Evolutionary conservation across 2,329 filamentous ascomycete genomes (phyloP).

Genomic region (Fusarium brachygibbosum): DNA sequence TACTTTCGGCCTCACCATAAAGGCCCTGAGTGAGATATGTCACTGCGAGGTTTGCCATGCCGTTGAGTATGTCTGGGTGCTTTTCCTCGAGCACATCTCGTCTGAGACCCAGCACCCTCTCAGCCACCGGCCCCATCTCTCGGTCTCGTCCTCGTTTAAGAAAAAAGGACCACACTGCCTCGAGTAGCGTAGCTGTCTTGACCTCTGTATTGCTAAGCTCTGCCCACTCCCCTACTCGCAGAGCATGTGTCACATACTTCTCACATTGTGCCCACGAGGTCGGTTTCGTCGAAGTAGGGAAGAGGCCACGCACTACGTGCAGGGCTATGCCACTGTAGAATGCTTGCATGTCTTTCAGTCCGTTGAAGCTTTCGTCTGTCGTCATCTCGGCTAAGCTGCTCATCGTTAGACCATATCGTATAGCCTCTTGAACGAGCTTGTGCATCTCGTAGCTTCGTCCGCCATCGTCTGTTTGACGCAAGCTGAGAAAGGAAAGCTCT

Average conservation of each 20-base stretch:
- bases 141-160: rapidly evolving
- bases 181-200: not conserved
- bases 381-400: not conserved
- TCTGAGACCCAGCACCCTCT: not conserved
- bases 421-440: conserved; percentile 1
- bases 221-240: not conserved
- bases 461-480: not conserved
- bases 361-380: not conserved
- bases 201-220: not conserved
- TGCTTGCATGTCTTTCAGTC: rapidly evolving
- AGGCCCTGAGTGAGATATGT: not conserved
- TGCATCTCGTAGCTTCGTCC: not conserved
- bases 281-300: rapidly evolving
- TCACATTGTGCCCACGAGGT: not conserved
- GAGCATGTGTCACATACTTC: not conserved
- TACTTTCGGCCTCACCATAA: rapidly evolving
- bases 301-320: not conserved
- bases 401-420: not conserved
- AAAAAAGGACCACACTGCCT: rapidly evolving
- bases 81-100: not conserved
- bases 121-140: not conserved
- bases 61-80: conserved; percentile 1
- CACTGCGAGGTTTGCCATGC: conserved; percentile 6
- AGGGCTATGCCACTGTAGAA: not conserved
- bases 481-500: not conserved